phyloP scores from a whole-genome alignment of 2,329 filamentous ascomycete species.

The Ramichloridium luteum region DNA sequence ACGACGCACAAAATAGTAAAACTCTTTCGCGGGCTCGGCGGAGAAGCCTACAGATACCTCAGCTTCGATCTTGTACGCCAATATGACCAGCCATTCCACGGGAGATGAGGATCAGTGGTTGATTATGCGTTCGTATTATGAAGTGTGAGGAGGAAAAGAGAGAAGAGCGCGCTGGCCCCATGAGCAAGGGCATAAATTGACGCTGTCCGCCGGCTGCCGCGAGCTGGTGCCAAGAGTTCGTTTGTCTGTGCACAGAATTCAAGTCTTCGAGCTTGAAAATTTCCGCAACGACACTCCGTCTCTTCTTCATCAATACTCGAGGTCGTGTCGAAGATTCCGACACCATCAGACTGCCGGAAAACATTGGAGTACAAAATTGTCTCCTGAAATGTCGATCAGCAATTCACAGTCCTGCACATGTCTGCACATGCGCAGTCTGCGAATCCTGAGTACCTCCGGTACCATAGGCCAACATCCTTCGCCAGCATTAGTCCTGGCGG shows the following conservation, averaged over 20 bases:
- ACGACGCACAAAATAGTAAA: slow-evolving; percentile 7
- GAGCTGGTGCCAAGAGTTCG: not conserved
- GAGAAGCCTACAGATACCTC: slow-evolving; percentile 13
- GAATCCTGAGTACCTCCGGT: too few species aligned
- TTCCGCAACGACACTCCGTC: slow-evolving; percentile 1
- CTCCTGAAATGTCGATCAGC: too few species aligned
- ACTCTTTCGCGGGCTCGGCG: slow-evolving; percentile 11
- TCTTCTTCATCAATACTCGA: slow-evolving; percentile 1
- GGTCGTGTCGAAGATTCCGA: too few species aligned
- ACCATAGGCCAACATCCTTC: too few species aligned
- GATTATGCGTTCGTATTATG: slow-evolving; percentile 20
- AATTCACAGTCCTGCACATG: too few species aligned
- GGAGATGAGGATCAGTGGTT: slow-evolving; percentile 14
- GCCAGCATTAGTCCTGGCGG: too few species aligned
- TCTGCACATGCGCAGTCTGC: too few species aligned
- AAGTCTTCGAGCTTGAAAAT: not conserved
- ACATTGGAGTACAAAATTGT: not conserved
- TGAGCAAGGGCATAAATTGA: slow-evolving; percentile 2
- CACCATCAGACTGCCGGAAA: not conserved
- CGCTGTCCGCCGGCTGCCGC: slow-evolving; percentile 3
- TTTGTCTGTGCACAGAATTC: too few species aligned
- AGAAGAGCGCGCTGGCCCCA: slow-evolving; percentile 1
- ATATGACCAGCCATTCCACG: slow-evolving; percentile 20
- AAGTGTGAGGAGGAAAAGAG: slow-evolving; percentile 15
- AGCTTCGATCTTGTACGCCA: slow-evolving; percentile 17